phyloP scores from a whole-genome alignment of 192 early-diverging fungal genomes.

The Backusella psychrophila region DNA sequence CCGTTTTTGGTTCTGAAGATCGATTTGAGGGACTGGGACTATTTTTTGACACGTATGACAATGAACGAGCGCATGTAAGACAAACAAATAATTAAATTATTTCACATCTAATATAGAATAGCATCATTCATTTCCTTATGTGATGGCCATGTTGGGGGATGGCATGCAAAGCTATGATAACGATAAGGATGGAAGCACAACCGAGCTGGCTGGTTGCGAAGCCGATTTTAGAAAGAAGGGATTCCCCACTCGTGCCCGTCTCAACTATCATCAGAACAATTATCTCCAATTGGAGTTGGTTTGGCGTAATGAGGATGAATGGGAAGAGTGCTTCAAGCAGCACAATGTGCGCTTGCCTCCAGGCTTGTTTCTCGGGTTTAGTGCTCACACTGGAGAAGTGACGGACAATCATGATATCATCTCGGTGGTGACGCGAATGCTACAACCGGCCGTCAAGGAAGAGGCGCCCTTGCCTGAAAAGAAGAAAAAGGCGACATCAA shows the following conservation, averaged over 20 bases:
- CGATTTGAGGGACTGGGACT: conserved; percentile 89
- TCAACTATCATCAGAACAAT: conserved; percentile 74
- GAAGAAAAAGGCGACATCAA: neutral
- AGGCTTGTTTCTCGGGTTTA: conserved; percentile 84
- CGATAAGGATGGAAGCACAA: conserved; percentile 75
- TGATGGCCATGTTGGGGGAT: conserved; percentile 93
- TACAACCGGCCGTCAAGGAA: conserved; percentile 17
- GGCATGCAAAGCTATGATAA: conserved; percentile 84
- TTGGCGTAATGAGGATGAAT: conserved; percentile 53
- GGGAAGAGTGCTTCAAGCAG: conserved; percentile 77
- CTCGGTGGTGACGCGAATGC: conserved; percentile 31
- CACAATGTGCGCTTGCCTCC: conserved; percentile 71
- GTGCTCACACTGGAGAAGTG: conserved; percentile 89
- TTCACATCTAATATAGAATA: neutral
- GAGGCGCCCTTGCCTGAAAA: neutral
- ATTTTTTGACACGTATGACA: conserved; percentile 96
- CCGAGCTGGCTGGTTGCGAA: conserved; percentile 63
- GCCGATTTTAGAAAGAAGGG: conserved; percentile 73
- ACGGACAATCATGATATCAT: conserved; percentile 52
- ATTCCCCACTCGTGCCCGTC: conserved; percentile 56
- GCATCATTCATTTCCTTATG: conserved; percentile 77
- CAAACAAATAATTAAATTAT: neutral
- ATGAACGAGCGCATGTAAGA: conserved; percentile 58
- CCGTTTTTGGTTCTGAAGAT: conserved; percentile 87
- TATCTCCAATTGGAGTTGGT: conserved; percentile 43